These are phyloP conservation scores for Conticribra weissflogii DNA, from an alignment of 108 stramenopile species.

Conservation along the genomic window DNA sequence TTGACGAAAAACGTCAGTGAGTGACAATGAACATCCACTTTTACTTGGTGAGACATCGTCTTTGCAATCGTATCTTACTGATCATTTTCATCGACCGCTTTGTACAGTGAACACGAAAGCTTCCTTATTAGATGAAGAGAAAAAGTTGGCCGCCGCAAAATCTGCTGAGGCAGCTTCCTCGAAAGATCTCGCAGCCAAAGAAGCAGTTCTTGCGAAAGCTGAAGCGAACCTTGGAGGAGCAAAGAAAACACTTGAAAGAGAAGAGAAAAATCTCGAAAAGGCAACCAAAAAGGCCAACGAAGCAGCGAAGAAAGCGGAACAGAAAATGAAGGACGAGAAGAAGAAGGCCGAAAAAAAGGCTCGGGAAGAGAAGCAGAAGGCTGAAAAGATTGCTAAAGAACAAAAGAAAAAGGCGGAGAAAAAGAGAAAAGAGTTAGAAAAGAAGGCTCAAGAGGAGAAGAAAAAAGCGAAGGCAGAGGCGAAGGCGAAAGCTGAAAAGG, in stretches of 20 bases:
- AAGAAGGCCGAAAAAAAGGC: neutral
- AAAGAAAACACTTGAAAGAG: neutral
- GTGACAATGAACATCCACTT: neutral
- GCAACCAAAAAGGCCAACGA: neutral
- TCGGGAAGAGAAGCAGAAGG: neutral
- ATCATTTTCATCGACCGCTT: neutral
- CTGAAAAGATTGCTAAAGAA: neutral
- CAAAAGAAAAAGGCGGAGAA: neutral
- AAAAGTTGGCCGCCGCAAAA: slow-evolving; percentile 3
- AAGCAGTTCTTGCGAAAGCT: neutral
- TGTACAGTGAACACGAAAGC: neutral
- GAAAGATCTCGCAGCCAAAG: slow-evolving; percentile 11
- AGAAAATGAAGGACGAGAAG: neutral
- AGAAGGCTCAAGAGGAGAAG: neutral
- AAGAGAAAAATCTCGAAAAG: neutral
- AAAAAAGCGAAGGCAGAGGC: neutral
- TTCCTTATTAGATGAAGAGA: neutral
- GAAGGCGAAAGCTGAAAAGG: neutral
- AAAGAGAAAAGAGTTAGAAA: neutral
- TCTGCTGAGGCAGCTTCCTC: slow-evolving; percentile 9
- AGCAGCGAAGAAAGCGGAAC: neutral
- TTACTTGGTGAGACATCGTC: neutral
- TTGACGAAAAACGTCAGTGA: neutral
- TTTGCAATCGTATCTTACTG: neutral
- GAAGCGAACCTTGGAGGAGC: neutral